Conservation (phyloP, 2,329 filamentous ascomycete genomes). For the Alternaria infectoria region DNA sequence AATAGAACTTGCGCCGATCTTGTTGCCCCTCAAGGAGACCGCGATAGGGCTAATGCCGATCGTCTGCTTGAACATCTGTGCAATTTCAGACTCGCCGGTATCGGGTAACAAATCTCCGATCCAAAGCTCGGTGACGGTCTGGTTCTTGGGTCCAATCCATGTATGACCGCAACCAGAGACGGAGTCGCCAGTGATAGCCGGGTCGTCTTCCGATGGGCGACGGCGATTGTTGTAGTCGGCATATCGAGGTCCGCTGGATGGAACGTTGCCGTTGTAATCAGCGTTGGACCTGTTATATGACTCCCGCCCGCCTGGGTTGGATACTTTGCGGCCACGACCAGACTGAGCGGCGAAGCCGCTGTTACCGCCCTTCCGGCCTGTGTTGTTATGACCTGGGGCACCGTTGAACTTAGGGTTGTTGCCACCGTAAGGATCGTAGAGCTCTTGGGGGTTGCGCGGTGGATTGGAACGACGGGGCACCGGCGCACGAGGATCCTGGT, state of each 20-base stretch:
- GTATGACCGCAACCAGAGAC: constrained; percentile 29
- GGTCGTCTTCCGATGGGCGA: constrained; percentile 21
- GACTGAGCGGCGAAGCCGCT: constrained; percentile 17
- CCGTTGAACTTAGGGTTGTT: constrained; percentile 26
- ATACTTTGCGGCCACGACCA: constrained; percentile 30
- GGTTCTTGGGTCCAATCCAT: constrained; percentile 42
- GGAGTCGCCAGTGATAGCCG: constrained; percentile 22
- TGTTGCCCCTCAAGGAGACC: constrained; percentile 7
- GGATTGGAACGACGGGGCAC: constrained; percentile 9
- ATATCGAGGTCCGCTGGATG: constrained; percentile 3
- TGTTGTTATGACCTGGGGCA: constrained; percentile 7
- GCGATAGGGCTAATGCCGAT: constrained; percentile 14
- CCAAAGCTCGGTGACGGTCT: constrained; percentile 34
- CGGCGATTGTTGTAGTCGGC: background rate
- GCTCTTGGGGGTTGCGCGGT: constrained; percentile 22
- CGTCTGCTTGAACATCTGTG: constrained; percentile 22
- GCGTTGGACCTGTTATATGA: constrained; percentile 15
- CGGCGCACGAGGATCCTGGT: constrained; percentile 13
- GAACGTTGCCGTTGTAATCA: constrained; percentile 10
- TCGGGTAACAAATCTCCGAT: constrained; percentile 31
- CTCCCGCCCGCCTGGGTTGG: constrained; percentile 16
- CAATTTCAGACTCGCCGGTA: constrained; percentile 18
- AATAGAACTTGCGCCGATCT: background rate
- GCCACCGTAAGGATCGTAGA: constrained; percentile 8
- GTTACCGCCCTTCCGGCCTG: constrained; percentile 18